A percentile compares a stretch with the other conserved stretches of the same genome.
These are phyloP conservation scores for Alternaria solani DNA, from an alignment of 2,329 filamentous ascomycete species.

Conservation along the genomic window DNA sequence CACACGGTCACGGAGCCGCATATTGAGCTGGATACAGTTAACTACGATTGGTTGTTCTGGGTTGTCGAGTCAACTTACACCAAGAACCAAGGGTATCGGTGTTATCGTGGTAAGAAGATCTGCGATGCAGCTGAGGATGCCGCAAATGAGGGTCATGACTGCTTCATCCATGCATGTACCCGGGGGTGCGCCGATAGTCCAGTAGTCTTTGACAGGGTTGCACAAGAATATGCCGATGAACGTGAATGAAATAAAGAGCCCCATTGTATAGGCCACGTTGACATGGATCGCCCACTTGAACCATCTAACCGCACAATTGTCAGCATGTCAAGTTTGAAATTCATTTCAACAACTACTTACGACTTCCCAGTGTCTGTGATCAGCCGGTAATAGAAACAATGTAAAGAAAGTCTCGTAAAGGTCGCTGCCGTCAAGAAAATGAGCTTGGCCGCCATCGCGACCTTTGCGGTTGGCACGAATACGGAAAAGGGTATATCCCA, in stretches of 20 bases:
- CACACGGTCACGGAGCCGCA: slow-evolving; percentile 53
- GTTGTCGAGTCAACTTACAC: slow-evolving; percentile 21
- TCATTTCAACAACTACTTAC: not conserved
- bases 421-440: slow-evolving; percentile 54
- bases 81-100: slow-evolving; percentile 55
- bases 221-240: slow-evolving; percentile 51
- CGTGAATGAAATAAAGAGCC: slow-evolving; percentile 51
- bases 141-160: slow-evolving; percentile 48
- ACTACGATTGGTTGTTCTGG: not conserved
- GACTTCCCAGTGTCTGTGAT: slow-evolving; percentile 50
- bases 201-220: slow-evolving; percentile 54
- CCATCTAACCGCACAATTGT: slow-evolving; percentile 20
- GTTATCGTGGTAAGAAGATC: slow-evolving; percentile 55
- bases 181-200: slow-evolving; percentile 46
- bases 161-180: slow-evolving; percentile 54
- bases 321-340: not conserved
- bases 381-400: slow-evolving; percentile 58
- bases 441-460: slow-evolving; percentile 54
- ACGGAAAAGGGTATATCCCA: slow-evolving; percentile 50
- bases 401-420: slow-evolving; percentile 55
- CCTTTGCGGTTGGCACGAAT: slow-evolving; percentile 40
- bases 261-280: slow-evolving; percentile 49
- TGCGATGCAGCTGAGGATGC: slow-evolving; percentile 55
- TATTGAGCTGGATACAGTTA: slow-evolving; percentile 41
- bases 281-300: slow-evolving; percentile 53